Base-by-base conservation (phyloP, 768 basidiomycete genomes). In the Amanita pallidorosea region DNA sequence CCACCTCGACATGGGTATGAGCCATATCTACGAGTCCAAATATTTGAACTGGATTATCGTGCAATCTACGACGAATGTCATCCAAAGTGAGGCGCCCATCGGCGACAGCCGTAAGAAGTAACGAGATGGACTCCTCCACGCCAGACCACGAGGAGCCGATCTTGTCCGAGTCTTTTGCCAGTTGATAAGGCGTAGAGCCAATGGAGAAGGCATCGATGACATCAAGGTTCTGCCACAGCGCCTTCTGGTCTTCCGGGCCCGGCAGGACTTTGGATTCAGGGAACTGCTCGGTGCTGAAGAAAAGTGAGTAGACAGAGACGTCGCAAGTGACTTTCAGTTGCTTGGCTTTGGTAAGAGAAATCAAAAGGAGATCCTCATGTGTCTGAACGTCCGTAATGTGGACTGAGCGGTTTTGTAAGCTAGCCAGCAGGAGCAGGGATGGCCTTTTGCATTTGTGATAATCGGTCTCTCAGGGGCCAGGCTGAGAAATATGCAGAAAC, bases 401-500 rank as follows among this genome's bases (percentile, higher is more conserved):
- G 8, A 98, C 78, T 56, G 79, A 82, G 54, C 92, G 83, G 60
- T 76, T 82, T 66, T 98, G 85, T 41, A 99, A 78, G 58, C 89
- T 94, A n/a, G 95, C 93, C 43, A 98, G 70, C 23, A 99, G 76
- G 29, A 99, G 78, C 34, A 97, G 78, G 0, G 95, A 96, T 1
- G 85, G 9, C 89, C 85, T 61, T 85, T 85, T 18, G 96, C 95
- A 61, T 98, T 86, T 3, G 95, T 93, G 49, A 97, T 74, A 61
- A 99, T 89, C n/a, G 85, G 85, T 69, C 92, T 95, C 58, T 96
- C 89, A 3, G 67, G 57, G 94, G 85, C 95, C 96, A 98, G 1
- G 85, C 74, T 6, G 87, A 75, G 63, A 99, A 96, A 64, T 96
- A 89, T 9, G 80, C 75, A 1, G 94, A 90, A 45, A 94, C 79